Evolutionary conservation across 768 basidiomycete species (phyloP).

Genomic region (Tricholoma matsutake): DNA sequence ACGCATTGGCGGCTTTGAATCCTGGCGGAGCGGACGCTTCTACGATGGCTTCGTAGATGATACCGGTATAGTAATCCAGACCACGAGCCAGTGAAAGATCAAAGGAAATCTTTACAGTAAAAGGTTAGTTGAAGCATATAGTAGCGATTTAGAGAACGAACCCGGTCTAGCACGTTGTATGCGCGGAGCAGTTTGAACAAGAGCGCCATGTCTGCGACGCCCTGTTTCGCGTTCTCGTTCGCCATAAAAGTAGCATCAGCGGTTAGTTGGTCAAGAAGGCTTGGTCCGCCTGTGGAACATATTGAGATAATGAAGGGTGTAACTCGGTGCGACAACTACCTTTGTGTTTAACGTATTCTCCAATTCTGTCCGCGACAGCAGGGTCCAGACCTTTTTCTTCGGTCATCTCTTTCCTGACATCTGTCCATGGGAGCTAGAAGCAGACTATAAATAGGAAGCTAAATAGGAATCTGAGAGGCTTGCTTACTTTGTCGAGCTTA

Average conservation of each 20-base stretch:
- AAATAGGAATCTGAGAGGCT: not conserved
- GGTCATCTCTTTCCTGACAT: slow-evolving; percentile 96
- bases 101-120: slow-evolving; percentile 73
- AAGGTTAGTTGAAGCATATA: not conserved
- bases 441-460: not conserved
- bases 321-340: slow-evolving; percentile 41
- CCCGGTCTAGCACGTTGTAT: slow-evolving; percentile 77
- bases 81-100: slow-evolving; percentile 97
- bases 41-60: slow-evolving; percentile 95
- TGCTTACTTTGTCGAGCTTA: slow-evolving; percentile 89
- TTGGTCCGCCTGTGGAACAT: slow-evolving; percentile 61
- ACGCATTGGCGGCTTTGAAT: slow-evolving; percentile 53
- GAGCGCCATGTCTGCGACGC: slow-evolving; percentile 81
- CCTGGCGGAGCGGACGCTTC: slow-evolving; percentile 92
- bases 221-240: slow-evolving; percentile 75
- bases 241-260: slow-evolving; percentile 61
- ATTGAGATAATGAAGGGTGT: not conserved
- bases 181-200: slow-evolving; percentile 81
- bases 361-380: slow-evolving; percentile 86
- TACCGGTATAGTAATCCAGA: slow-evolving; percentile 97
- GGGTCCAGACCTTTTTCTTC: slow-evolving; percentile 88
- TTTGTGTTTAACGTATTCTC: slow-evolving; percentile 95
- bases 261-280: slow-evolving; percentile 68
- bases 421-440: slow-evolving; percentile 75
- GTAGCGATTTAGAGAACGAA: slow-evolving; percentile 25